Base-by-base conservation (phyloP, 768 basidiomycete species). In the Vararia minispora region DNA sequence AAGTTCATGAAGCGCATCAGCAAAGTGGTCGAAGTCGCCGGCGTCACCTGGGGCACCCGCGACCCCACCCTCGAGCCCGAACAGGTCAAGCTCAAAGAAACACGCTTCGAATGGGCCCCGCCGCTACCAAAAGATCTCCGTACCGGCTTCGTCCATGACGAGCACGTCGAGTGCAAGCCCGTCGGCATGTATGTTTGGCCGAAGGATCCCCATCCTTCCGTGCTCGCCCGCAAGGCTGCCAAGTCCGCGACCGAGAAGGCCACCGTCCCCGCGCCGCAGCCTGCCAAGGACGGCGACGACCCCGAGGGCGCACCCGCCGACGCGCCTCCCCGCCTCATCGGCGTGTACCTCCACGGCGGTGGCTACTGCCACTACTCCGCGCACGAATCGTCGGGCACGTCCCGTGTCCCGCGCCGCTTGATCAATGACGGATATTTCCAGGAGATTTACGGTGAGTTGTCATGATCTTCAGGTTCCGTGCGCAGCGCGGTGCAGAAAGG, bases 301-400 rank as follows among this genome's bases (percentile, higher is more conserved):
- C 43, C 61, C 20, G 53, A 53, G 39, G 40, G 41, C 6, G 48
- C 43, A 13, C 50, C 47, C 6, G 54, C 49, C 5, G 50, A 58
- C 16, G 49, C 51, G 2, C 59, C 62, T 5, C 38, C 43, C 0
- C 37, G 13, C 8, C 30, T 68, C 24, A 58, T 72, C 25, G 69
- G 69, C 2, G 58, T 72, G 12, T 73, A 68, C 53, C 58, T 72
- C 52, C 72, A 74, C 35, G 71, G 72, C 16, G 71, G 72, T 14
- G 72, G 69, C 11, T 74, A 71, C 41, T 71, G 67, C 45, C 72
- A 74, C 43, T 71, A 72, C 68, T 72, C 71, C 17, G 72, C 69
- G 0, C 70, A 72, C 38, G 72, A 74, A 49, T 55, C 51, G 6
- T 57, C 66, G 25, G 47, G 62, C 16, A 69, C 71, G 4, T 72